phyloP scores from a whole-genome alignment of 441 rosid species.

The Gossypium schwendimanii region DNA sequence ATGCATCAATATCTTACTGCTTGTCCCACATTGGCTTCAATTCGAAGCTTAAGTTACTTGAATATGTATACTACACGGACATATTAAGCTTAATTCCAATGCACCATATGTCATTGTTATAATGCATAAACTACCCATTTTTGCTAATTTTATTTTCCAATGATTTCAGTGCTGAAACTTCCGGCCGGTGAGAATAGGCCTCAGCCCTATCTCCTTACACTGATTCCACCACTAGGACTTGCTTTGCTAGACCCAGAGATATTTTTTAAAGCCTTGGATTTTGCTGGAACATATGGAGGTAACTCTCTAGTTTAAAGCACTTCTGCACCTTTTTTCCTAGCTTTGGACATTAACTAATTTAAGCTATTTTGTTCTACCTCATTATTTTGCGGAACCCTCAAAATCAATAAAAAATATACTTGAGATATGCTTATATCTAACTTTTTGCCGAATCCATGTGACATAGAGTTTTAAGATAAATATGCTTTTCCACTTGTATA shows the following conservation, averaged over 20 bases:
- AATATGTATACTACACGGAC: too few species aligned
- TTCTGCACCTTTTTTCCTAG: not conserved
- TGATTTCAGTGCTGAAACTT: conserved; percentile 57
- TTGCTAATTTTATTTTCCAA: not conserved
- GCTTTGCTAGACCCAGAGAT: conserved; percentile 81
- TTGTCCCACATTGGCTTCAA: not conserved
- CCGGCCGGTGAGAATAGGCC: conserved; percentile 57
- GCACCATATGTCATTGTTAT: not conserved
- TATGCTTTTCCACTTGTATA: too few species aligned
- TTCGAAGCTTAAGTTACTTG: too few species aligned
- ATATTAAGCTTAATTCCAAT: not conserved
- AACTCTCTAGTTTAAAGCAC: not conserved
- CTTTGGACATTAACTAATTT: not conserved
- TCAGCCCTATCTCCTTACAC: conserved; percentile 57
- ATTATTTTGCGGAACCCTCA: not conserved
- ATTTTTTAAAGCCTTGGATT: conserved; percentile 88
- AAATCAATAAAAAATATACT: not conserved
- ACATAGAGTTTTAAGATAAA: too few species aligned
- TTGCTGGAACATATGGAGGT: conserved; percentile 97
- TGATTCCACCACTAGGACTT: conserved; percentile 68
- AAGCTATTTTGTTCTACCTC: not conserved
- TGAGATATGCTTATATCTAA: too few species aligned
- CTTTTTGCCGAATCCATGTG: too few species aligned
- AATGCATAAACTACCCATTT: not conserved
- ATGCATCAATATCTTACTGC: not conserved